phyloP scores from a whole-genome alignment of 2,329 filamentous ascomycete genomes.

The Septoria petroselini region DNA sequence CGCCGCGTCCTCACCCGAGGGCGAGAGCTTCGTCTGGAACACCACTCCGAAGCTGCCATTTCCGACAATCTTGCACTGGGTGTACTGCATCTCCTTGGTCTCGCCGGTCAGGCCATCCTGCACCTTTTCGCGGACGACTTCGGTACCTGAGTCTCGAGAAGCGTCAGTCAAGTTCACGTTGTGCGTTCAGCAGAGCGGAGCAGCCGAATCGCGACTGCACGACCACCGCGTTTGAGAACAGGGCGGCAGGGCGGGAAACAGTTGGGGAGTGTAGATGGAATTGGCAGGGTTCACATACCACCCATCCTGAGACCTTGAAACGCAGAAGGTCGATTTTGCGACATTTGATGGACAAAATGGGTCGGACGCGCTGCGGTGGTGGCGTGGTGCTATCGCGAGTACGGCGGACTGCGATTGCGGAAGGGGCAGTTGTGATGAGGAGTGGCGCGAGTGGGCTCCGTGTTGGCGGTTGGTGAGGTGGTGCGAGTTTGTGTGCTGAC shows the following conservation, averaged over 20 bases:
- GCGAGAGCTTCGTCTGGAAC: slow-evolving; percentile 97
- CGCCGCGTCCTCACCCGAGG: slow-evolving; percentile 95
- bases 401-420: slow-evolving; percentile 45
- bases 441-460: slow-evolving; percentile 49
- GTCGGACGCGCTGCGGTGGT: slow-evolving; percentile 24
- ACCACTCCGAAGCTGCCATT: slow-evolving; percentile 99
- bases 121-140: slow-evolving; percentile 97
- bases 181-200: neutral
- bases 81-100: slow-evolving; percentile 95
- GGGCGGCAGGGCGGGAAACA: too few species aligned
- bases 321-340: slow-evolving; percentile 85
- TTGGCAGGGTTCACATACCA: slow-evolving; percentile 61
- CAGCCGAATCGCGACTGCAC: too few species aligned
- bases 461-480: slow-evolving; percentile 47
- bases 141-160: slow-evolving; percentile 48
- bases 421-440: slow-evolving; percentile 43
- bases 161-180: neutral
- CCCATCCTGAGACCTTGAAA: slow-evolving; percentile 92
- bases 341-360: slow-evolving; percentile 58
- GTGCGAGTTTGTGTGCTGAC: neutral
- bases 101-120: slow-evolving; percentile 97
- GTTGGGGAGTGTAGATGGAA: neutral
- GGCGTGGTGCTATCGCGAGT: slow-evolving; percentile 41
- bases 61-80: slow-evolving; percentile 98
- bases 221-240: too few species aligned